Base-by-base conservation (phyloP, 73 alveolate genomes). In the Paramecium octaurelia region DNA sequence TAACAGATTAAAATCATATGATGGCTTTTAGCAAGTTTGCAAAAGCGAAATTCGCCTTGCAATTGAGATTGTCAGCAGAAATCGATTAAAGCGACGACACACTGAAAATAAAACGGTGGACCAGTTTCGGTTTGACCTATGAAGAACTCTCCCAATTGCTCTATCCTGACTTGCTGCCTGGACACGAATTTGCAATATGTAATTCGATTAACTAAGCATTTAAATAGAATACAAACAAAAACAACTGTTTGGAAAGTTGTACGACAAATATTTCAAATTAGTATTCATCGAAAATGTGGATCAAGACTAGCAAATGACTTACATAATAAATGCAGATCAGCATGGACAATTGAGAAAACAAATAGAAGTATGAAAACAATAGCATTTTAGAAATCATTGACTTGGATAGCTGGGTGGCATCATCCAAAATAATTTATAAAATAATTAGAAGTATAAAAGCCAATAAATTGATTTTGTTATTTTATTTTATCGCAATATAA, bases 371-470 rank as follows among this genome's bases (percentile, higher is more conserved):
- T 64, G 20, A 27, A 31, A 23, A 12, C 44, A 64, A 64, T 64
- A 64, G 12, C 84, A 64, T 54, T n/a, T 54, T 54, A 64, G 84
- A 34, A 64, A 23, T 64, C 84, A 31, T 64, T 64, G 31, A 5
- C 84, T 4, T 64, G 84, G 84, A 64, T 64, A 64, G 44, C 50
- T 27, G 84, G 84, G 11, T 64, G 84, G 84, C 84, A 64, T 64
- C 84, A 64, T 27, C 84, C 84, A 64, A 64, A 64, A 31, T 12
- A 64, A 64, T 64, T 64, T 34, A 31, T 64, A 2, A 64, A 64
- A 20, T 31, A 64, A 64, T 31, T 27, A 64, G 84, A 64, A 54
- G 31, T 54, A 54, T 18, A 54, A 54, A 54, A 54, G 11, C 34
- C 69, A 23, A 54, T 54, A 20, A 54, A 54, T 54, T 54, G 69